A percentile compares a stretch with the other conserved stretches of the same genome.
These are phyloP conservation scores for Vachellia pachyceras DNA, from an alignment of 306 rosid genomes.

Conservation along the genomic window DNA sequence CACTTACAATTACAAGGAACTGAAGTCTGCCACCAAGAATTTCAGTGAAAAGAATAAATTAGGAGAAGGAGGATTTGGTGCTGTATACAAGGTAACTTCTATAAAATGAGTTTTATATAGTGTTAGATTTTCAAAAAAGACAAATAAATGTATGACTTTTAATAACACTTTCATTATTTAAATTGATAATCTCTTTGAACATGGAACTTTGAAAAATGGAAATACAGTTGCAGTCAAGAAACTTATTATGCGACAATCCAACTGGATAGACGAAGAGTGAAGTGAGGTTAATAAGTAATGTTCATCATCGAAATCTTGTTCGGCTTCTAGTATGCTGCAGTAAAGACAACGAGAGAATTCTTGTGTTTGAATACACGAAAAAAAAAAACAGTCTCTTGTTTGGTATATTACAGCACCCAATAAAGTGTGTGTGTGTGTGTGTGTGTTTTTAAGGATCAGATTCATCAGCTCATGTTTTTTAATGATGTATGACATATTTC, in stretches of 20 bases:
- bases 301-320: constrained; percentile 6
- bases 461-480: not conserved
- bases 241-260: not conserved
- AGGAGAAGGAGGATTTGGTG: constrained; percentile 3
- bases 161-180: not conserved
- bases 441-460: no score
- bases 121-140: not conserved
- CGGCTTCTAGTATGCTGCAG: not conserved
- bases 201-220: not conserved
- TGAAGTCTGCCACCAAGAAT: constrained; percentile 3
- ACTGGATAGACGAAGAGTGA: not conserved
- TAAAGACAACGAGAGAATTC: not conserved
- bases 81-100: constrained; percentile 9
- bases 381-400: not conserved
- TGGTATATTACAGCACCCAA: not conserved
- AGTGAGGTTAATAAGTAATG: not conserved
- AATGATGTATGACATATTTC: not conserved
- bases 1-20: not conserved
- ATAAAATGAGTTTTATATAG: not conserved
- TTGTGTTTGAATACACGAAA: not conserved
- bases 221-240: not conserved
- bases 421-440: no score
- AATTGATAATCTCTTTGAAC: not conserved
- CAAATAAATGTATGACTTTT: not conserved
- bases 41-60: not conserved